phyloP scores from a whole-genome alignment of 306 rosid species.

The Lupinus albus region DNA sequence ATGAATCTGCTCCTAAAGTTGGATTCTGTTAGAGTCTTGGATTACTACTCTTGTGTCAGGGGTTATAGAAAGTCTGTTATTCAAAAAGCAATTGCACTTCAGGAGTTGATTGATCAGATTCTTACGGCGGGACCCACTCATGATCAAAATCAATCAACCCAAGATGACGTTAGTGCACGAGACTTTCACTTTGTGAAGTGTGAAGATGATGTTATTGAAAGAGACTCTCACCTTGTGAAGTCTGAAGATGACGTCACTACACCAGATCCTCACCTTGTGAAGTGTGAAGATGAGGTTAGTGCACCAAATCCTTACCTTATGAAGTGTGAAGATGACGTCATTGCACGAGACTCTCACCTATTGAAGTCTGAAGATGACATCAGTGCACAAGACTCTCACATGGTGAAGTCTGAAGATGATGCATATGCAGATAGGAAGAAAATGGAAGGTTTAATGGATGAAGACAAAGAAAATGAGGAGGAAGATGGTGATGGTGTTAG shows the following conservation, averaged over 20 bases:
- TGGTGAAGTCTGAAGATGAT: too few relatives aligned
- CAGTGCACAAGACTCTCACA: too few relatives aligned
- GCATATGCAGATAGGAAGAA: not conserved
- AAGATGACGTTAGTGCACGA: not conserved
- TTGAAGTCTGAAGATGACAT: too few relatives aligned
- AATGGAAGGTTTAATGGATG: conserved; percentile 4
- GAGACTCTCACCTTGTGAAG: too few relatives aligned
- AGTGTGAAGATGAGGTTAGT: too few relatives aligned
- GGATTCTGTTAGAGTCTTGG: conserved; percentile 63
- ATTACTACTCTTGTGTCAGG: conserved; percentile 54
- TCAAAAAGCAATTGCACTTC: conserved; percentile 64
- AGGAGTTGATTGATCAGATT: conserved; percentile 61
- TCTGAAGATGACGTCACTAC: not conserved
- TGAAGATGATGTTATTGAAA: too few relatives aligned
- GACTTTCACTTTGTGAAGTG: too few relatives aligned
- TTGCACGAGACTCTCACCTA: too few relatives aligned
- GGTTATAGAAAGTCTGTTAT: conserved; percentile 58
- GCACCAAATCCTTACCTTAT: too few relatives aligned
- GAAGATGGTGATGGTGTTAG: conserved; percentile 7
- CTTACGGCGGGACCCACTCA: conserved; percentile 26
- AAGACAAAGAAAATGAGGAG: not conserved
- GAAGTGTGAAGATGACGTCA: not conserved
- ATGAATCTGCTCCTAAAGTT: conserved; percentile 68
- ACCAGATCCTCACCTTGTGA: too few relatives aligned
- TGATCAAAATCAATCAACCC: not conserved